Percentiles rank a stretch among this genome's conserved stretches.
Evolutionary conservation across 495 filamentous ascomycete species (phyloP).

Genomic region (Astrothelium subdiscretum): DNA sequence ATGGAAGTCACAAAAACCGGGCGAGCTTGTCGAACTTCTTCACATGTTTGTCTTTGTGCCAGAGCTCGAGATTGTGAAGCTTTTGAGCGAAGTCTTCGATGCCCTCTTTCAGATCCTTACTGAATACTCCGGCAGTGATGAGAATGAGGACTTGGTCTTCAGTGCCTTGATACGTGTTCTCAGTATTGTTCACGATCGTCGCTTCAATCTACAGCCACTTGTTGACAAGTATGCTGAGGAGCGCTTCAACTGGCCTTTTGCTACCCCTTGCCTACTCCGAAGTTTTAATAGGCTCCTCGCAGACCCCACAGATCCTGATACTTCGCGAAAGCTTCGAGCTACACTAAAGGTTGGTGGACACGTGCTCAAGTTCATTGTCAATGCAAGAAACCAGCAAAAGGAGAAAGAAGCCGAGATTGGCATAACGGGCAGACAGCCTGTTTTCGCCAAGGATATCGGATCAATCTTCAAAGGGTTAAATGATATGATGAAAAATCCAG

Average conservation of each 20-base stretch:
- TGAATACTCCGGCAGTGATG: slow-evolving; percentile 62
- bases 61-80: slow-evolving; percentile 94
- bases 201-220: slow-evolving; percentile 81
- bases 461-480: slow-evolving; percentile 60
- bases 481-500: slow-evolving; percentile 66
- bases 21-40: slow-evolving; percentile 59
- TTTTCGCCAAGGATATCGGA: slow-evolving; percentile 72
- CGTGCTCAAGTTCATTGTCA: slow-evolving; percentile 89
- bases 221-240: slow-evolving; percentile 86
- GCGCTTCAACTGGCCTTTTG: slow-evolving; percentile 87
- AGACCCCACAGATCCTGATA: slow-evolving; percentile 66
- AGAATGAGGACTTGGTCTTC: slow-evolving; percentile 74
- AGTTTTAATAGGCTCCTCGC: slow-evolving; percentile 75
- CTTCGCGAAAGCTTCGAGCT: slow-evolving; percentile 71
- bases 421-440: slow-evolving; percentile 61
- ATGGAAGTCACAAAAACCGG: slow-evolving; percentile 66
- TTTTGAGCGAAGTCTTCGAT: slow-evolving; percentile 81
- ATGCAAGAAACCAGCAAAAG: slow-evolving; percentile 75
- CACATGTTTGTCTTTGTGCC: slow-evolving; percentile 83
- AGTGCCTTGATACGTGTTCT: slow-evolving; percentile 79
- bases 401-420: slow-evolving; percentile 82
- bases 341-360: slow-evolving; percentile 92
- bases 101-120: slow-evolving; percentile 83
- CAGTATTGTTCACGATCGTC: slow-evolving; percentile 84
- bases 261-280: slow-evolving; percentile 78